A percentile compares a stretch with the other conserved stretches of the same genome.
Conservation (phyloP, 495 filamentous ascomycete genomes). For the Chaetomidium leptoderma region DNA sequence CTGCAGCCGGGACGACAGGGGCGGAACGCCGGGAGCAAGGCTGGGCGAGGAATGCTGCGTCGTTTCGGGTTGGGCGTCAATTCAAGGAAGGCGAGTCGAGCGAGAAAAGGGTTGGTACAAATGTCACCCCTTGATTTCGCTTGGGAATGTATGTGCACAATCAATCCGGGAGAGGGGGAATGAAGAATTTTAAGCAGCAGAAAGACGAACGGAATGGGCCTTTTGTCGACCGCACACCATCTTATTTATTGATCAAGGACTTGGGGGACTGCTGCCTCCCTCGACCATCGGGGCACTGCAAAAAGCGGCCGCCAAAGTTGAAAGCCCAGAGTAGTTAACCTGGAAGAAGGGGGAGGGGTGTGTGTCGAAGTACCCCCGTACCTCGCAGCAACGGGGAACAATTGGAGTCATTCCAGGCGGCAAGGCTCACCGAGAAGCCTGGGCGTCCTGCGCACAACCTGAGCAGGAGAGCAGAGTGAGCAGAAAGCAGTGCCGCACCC, state of each 20-base stretch:
- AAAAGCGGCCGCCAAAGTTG: slow-evolving; percentile 5
- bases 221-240: not conserved
- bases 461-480: not conserved
- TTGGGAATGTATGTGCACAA: slow-evolving; percentile 9
- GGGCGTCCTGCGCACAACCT: too few species aligned
- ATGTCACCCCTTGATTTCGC: slow-evolving; percentile 26
- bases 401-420: slow-evolving; percentile 9
- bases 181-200: slow-evolving; percentile 10
- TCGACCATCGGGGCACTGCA: slow-evolving; percentile 13
- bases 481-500: not conserved
- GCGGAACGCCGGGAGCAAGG: slow-evolving; percentile 23
- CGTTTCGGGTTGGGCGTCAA: slow-evolving; percentile 35
- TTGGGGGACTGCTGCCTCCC: slow-evolving; percentile 27
- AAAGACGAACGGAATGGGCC: not conserved
- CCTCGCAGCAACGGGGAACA: too few species aligned
- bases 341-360: not conserved
- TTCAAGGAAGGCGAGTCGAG: too few species aligned
- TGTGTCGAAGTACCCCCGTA: slow-evolving; percentile 5
- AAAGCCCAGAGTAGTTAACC: too few species aligned
- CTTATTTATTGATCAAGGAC: slow-evolving; percentile 2
- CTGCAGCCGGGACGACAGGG: slow-evolving; percentile 18
- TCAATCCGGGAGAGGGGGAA: slow-evolving; percentile 8
- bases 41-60: slow-evolving; percentile 22
- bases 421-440: slow-evolving; percentile 23
- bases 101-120: slow-evolving; percentile 19